Conservation (phyloP, 2,329 filamentous ascomycete genomes). For the Plectosphaerella sp. region DNA sequence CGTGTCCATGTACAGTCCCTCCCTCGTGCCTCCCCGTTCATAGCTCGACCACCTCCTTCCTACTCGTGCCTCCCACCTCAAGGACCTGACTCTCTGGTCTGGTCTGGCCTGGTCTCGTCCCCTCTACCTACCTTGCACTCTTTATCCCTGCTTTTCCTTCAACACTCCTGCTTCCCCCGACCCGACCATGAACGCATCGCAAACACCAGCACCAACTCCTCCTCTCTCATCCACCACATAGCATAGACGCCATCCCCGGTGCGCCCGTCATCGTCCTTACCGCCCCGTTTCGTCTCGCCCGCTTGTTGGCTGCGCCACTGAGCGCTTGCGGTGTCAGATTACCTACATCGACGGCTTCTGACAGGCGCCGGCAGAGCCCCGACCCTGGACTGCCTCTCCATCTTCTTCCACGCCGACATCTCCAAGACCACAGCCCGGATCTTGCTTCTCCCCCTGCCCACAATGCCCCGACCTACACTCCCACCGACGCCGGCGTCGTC, state of each 20-base stretch:
- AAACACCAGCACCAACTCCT: too few relatives aligned
- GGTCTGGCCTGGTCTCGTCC: background rate
- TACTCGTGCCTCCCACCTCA: background rate
- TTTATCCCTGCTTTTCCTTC: background rate
- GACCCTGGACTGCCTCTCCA: background rate
- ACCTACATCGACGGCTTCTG: too few relatives aligned
- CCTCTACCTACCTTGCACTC: background rate
- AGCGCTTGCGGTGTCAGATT: too few relatives aligned
- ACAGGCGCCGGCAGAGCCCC: slow-evolving; percentile 1
- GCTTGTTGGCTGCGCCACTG: too few relatives aligned
- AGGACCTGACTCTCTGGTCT: background rate
- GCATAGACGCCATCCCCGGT: too few relatives aligned
- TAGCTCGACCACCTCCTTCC: background rate
- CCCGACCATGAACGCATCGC: too few relatives aligned
- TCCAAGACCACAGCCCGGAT: background rate
- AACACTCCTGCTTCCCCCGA: background rate
- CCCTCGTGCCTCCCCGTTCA: slow-evolving; percentile 1
- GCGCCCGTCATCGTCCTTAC: too few relatives aligned
- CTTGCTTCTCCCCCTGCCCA: slow-evolving; percentile 6
- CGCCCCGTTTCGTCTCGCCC: too few relatives aligned
- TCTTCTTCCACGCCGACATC: too few relatives aligned
- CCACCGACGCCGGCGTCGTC: slow-evolving; percentile 78
- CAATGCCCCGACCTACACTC: slow-evolving; percentile 62
- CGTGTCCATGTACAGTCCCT: background rate
- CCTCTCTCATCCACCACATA: too few relatives aligned